Percentiles rank a stretch among this genome's conserved stretches.
Evolutionary conservation across 352 stramenopile species (phyloP).

Genomic region (Pythium sp.): DNA sequence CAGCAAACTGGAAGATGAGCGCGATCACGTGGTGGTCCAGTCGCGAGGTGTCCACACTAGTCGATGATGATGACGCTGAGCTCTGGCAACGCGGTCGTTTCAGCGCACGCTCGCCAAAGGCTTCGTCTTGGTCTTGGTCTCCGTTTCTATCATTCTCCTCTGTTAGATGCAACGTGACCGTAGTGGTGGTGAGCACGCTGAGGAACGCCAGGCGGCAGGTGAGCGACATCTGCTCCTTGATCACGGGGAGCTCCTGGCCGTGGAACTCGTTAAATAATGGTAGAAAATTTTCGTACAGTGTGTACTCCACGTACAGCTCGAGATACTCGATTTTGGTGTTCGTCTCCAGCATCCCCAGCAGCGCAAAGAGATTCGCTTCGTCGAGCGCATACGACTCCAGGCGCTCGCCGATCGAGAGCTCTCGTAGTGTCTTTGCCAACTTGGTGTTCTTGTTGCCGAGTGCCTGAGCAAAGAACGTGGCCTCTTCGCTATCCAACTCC

Average conservation of each 20-base stretch:
- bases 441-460: conserved; percentile 5
- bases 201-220: conserved; percentile 13
- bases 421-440: not conserved
- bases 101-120: not conserved
- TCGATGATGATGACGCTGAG: not conserved
- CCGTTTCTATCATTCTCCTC: not conserved
- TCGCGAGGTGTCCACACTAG: conserved; percentile 7
- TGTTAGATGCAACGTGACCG: not conserved
- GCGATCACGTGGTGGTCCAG: conserved; percentile 16
- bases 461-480: conserved; percentile 6
- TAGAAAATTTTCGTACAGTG: conserved; percentile 18
- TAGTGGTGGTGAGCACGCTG: conserved; percentile 4
- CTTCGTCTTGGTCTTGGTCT: not conserved
- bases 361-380: conserved; percentile 17
- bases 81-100: conserved; percentile 1
- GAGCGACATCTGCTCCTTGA: conserved; percentile 14
- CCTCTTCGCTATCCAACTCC: conserved; percentile 18
- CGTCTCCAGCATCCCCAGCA: conserved; percentile 16
- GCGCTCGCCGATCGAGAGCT: conserved; percentile 19
- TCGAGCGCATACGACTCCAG: conserved; percentile 24
- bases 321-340: conserved; percentile 16
- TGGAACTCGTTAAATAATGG: conserved; percentile 20
- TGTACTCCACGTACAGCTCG: conserved; percentile 16
- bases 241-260: conserved; percentile 10
- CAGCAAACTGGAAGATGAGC: conserved; percentile 19